A percentile compares a stretch with the other conserved stretches of the same genome.
Evolutionary conservation across 257 asterid genomes (phyloP).

Genomic region (Solanum clarkiae): DNA sequence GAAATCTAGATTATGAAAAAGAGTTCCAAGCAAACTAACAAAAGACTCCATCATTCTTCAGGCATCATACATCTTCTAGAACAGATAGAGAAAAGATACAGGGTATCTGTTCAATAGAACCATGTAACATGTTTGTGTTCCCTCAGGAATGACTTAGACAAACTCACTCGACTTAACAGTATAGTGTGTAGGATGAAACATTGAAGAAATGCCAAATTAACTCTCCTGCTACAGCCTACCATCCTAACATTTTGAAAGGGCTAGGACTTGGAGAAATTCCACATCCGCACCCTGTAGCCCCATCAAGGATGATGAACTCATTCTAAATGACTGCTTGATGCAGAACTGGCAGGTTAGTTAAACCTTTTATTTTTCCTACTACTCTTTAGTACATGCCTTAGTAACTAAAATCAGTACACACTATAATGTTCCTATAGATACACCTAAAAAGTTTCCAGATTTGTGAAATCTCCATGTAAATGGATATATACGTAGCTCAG

Average conservation of each 20-base stretch:
- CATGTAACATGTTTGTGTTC: neutral
- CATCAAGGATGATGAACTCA: neutral
- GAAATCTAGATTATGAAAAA: neutral
- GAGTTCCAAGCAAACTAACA: neutral
- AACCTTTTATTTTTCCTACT: neutral
- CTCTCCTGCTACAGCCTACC: neutral
- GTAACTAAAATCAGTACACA: neutral
- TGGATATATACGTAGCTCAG: neutral
- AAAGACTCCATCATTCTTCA: neutral
- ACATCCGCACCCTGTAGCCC: neutral
- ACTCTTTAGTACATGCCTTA: neutral
- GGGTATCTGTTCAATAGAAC: neutral
- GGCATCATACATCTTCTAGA: neutral
- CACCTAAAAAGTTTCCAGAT: neutral
- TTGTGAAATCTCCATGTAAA: neutral
- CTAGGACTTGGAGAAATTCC: neutral
- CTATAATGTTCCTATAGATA: neutral
- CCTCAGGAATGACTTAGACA: neutral
- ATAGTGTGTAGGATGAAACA: neutral
- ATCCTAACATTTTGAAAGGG: neutral
- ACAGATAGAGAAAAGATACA: neutral
- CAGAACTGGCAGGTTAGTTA: neutral
- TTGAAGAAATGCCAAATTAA: neutral
- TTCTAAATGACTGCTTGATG: neutral
- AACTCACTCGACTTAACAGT: neutral